phyloP scores from a whole-genome alignment of 176 grass and related monocot species.

The Lolium perenne region DNA sequence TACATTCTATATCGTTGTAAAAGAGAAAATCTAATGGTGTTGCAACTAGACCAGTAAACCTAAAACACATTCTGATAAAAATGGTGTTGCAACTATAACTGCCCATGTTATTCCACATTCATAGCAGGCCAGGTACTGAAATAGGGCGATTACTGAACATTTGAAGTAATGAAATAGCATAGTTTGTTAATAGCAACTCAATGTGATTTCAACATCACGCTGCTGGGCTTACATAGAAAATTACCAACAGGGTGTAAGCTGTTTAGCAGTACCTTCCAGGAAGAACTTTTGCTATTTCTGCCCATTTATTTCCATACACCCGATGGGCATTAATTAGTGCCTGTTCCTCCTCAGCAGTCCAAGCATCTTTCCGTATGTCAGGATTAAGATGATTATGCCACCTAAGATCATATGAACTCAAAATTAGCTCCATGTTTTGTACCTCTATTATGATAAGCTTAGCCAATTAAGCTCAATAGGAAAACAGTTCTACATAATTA shows the following conservation, averaged over 20 bases:
- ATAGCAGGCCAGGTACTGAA: constrained; percentile 27
- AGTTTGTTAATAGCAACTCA: neutral
- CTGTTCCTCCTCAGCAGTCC: constrained; percentile 84
- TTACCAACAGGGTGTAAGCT: neutral
- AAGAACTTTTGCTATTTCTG: constrained; percentile 97
- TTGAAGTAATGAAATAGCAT: constrained; percentile 13
- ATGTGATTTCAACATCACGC: neutral
- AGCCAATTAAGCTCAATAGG: constrained; percentile 5
- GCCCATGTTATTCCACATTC: neutral
- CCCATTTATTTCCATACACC: constrained; percentile 97
- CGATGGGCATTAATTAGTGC: constrained; percentile 81
- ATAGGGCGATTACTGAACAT: constrained; percentile 15
- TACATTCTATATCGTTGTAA: neutral
- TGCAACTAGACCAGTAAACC: neutral
- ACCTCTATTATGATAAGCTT: neutral
- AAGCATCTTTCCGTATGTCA: constrained; percentile 92
- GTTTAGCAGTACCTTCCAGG: constrained; percentile 78
- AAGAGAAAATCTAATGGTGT: constrained; percentile 1
- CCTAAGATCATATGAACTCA: constrained; percentile 57
- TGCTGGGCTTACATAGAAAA: neutral
- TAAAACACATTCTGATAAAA: no score
- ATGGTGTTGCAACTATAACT: neutral
- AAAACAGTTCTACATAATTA: neutral
- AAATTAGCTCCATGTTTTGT: constrained; percentile 6
- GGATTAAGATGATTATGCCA: constrained; percentile 99